These are phyloP conservation scores for Podaxis mareebaensis DNA, from an alignment of 768 basidiomycete species.

Conservation along the genomic window DNA sequence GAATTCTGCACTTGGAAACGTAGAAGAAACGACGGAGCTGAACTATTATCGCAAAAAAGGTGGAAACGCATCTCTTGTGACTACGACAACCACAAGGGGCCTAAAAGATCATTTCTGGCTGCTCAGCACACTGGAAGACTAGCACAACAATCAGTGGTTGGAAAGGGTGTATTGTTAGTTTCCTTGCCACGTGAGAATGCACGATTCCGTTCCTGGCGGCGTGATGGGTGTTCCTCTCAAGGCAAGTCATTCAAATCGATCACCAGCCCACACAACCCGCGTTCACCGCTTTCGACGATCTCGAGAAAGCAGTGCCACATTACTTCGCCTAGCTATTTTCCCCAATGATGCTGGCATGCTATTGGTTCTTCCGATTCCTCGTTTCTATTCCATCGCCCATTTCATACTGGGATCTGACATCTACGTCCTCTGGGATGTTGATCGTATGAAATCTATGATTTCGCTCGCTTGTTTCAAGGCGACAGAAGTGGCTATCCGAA, in stretches of 20 bases:
- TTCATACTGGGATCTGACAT: neutral
- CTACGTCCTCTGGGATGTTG: neutral
- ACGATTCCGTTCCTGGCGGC: slow-evolving; percentile 4
- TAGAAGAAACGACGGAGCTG: neutral
- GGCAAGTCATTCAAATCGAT: neutral
- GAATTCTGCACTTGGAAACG: neutral
- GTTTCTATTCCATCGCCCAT: neutral
- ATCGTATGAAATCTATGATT: slow-evolving; percentile 1
- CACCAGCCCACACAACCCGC: neutral
- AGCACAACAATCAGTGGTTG: neutral
- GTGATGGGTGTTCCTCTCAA: neutral
- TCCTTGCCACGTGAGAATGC: neutral
- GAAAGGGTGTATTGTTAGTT: neutral
- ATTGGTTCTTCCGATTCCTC: slow-evolving; percentile 3
- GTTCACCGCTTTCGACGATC: neutral
- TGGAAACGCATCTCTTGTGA: neutral
- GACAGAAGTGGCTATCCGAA: slow-evolving; percentile 8
- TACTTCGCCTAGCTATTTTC: slow-evolving; percentile 11
- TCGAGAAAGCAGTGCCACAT: slow-evolving; percentile 13
- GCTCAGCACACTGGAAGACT: neutral
- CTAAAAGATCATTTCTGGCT: neutral
- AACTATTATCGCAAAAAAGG: neutral
- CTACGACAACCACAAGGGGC: neutral
- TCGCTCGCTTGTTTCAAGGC: slow-evolving; percentile 8
- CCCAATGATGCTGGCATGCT: neutral